Percentiles rank a stretch among this genome's conserved stretches.
Conservation (phyloP, 23 red algal species). For the Gracilaria vermiculophylla region DNA sequence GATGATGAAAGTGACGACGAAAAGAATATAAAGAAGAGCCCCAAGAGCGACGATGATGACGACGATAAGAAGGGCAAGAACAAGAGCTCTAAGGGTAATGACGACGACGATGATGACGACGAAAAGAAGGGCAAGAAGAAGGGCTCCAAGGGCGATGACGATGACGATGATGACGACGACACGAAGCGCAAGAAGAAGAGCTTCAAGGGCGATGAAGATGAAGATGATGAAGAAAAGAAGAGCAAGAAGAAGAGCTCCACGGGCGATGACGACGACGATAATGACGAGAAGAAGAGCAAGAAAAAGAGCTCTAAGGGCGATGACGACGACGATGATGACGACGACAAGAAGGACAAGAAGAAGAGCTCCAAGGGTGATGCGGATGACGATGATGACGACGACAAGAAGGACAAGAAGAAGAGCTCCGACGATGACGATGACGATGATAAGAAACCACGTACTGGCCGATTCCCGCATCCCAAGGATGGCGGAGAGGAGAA, state of each 20-base stretch:
- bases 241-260: not conserved
- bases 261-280: not conserved
- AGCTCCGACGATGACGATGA: not conserved
- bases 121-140: not conserved
- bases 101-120: not conserved
- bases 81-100: not conserved
- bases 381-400: slow-evolving; percentile 7
- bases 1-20: not conserved
- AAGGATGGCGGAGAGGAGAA: not conserved
- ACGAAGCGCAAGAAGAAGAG: not conserved
- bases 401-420: not conserved
- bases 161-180: not conserved
- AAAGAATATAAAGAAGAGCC: not conserved
- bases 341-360: not conserved
- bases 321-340: not conserved
- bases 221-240: not conserved
- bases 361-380: not conserved
- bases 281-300: not conserved
- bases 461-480: not conserved
- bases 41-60: not conserved
- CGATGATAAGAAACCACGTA: not conserved
- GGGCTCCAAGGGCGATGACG: not conserved
- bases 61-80: slow-evolving; percentile 1
- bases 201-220: not conserved
- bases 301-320: not conserved